Evolutionary conservation across 805 yeast species (phyloP), one percentile per base, ranked within the genome.

Genomic region (Candida khao-thaluensis): DNA sequence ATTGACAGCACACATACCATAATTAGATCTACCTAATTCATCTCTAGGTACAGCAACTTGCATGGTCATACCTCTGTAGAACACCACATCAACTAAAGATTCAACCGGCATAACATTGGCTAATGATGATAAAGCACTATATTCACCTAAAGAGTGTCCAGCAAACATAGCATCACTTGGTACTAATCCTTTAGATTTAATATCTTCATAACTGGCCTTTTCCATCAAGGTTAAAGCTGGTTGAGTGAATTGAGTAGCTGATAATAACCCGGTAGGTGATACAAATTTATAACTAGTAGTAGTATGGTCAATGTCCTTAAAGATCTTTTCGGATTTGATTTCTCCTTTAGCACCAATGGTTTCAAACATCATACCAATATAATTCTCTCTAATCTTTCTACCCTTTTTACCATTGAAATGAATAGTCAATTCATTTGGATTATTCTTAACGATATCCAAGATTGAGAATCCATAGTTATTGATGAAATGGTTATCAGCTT

Each of bases 11-110:
- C 88, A 79, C 99, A 93, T 93, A 76, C 98, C 98, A 60, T 93
- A 93, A 75, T 93, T 93, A 43, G 99, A 93, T 71, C 98, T 85
- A 35, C 99, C 99, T 37, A 69, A 62, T 40, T 81, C 78, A 68
- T 93, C 99, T 73, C 99, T 85, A 62, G 98, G 98, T 51, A 93
- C 99, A 34, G 99, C 99, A 50, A 93, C 99, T 74, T 93, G 99
- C 99, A 93, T 93, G 35, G 99, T 95, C 98, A 93, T 93, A 78
- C 99, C 99, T 76, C 99, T 84, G 79, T 93, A 95, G 78, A 93
- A 93, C 39, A 91, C 98, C 64, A 91, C 95, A 65, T 91, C 98
- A 47, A 91, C 97, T 52, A 91, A 76, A 5, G 95, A 85, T 72
- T 93, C 99, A 54, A 93, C 89, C 35, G 98, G 96, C 98, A 93